Evolutionary conservation across 768 basidiomycete species (phyloP).

Genomic region (Lentinus brumalis): DNA sequence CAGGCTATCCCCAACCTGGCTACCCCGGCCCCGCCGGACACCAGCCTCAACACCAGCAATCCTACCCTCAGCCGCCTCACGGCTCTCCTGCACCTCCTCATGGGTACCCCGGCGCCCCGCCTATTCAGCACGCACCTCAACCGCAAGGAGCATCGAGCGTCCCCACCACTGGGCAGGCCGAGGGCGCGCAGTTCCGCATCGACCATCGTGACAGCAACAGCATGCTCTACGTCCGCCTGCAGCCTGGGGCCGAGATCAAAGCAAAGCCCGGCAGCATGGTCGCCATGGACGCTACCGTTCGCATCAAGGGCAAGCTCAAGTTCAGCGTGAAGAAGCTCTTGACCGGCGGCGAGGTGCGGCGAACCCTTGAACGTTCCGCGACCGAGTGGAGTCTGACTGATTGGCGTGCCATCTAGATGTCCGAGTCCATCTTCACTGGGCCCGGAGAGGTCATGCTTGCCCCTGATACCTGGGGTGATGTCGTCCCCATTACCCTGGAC

Average conservation of each 20-base stretch:
- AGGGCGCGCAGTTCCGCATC: slow-evolving; percentile 32
- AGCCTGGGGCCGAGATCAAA: slow-evolving; percentile 32
- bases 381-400: neutral
- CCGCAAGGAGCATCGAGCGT: slow-evolving; percentile 1
- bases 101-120: neutral
- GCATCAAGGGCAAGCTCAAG: slow-evolving; percentile 33
- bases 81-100: neutral
- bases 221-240: slow-evolving; percentile 31
- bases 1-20: slow-evolving; percentile 14
- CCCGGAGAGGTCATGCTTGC: slow-evolving; percentile 35
- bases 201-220: slow-evolving; percentile 37
- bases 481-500: slow-evolving; percentile 34
- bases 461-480: slow-evolving; percentile 38
- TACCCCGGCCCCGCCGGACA: slow-evolving; percentile 13
- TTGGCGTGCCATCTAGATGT: slow-evolving; percentile 16
- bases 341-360: slow-evolving; percentile 31
- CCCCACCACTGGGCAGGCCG: slow-evolving; percentile 28
- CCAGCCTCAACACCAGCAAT: neutral
- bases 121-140: neutral
- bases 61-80: neutral
- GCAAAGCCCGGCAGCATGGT: slow-evolving; percentile 37
- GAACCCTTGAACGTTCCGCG: neutral
- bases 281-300: slow-evolving; percentile 34
- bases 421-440: slow-evolving; percentile 32
- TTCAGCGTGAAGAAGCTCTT: slow-evolving; percentile 34